Base-by-base conservation (phyloP, 2,329 filamentous ascomycete genomes). In the Fusarium sp. region DNA sequence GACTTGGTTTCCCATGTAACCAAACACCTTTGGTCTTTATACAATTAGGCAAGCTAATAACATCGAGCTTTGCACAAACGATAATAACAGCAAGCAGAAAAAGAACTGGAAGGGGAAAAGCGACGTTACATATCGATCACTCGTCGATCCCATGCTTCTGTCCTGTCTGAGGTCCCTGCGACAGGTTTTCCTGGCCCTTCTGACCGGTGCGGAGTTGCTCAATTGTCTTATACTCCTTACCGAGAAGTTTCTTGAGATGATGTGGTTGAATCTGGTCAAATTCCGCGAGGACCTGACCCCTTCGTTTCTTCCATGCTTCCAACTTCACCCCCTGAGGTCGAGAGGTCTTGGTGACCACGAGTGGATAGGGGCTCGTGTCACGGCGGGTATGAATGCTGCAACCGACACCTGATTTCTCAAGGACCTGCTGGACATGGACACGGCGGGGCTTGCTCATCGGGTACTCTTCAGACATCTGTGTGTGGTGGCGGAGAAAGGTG, bases 311-410 rank as follows among this genome's bases (percentile, higher is more conserved):
- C 72, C 68, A 75, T 10, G 26, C 6, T 32, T 24, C 20, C 2
- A 38, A 18, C 15, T 20, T 50, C 4, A 44, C 6, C 7, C 62
- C 48, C 14, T 48, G n/a, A 36, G 48, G 51, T 13, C 14, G 48
- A 36, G 36, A 45, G 22, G 63, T 67, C 75, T 80, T 81, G 34
- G 70, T 77, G n/a, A 81, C 75, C 6, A 79, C 72, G 11, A 80
- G 39, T 3, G 62, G 74, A 13, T 73, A 42, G 1, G 66, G 73
- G 2, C 17, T 54, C 13, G 63, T 62, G 10, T 24, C 22, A 13
- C 71, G 66, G 3, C 66, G 58, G 17, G 74, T 79, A 28, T 38
- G 15, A n/a, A 78, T 71, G 1, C 59, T 72, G 56, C 77, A 82
- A 26, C 75, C 73, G 17, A 77, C 62, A 1, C 13, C 2, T 9